Evolutionary conservation across 768 basidiomycete genomes (phyloP), one percentile per base, ranked within the genome.

Genomic region (Hypsizygus marmoreus): DNA sequence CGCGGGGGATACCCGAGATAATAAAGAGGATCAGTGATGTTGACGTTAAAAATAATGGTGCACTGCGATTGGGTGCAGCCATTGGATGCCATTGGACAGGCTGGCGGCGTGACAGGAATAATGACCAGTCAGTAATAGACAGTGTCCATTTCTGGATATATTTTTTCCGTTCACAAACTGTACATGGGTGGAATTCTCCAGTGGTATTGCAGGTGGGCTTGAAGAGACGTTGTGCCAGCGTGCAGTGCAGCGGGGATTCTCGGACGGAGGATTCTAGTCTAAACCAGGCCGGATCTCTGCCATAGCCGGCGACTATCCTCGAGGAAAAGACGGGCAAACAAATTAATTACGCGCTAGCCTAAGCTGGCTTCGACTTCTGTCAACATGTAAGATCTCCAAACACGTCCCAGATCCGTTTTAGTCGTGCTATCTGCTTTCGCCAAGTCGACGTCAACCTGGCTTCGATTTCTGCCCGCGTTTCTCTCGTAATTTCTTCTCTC

Each of bases 331-430:
- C n/a, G 23, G 36, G 34, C 53, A 51, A 55, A 55, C 50, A 51
- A 40, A 52, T 56, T 51, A 52, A 49, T 52, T 55, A 40, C 35
- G 10, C 40, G 17, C 5, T 11, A 30, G 40, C 23, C 40, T 39
- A 41, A 31, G 29, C 49, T 57, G 51, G 50, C 40, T 25, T 50
- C 49, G 30, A 55, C 51, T 43, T 40, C 43, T 42, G 43, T 46
- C 49, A 63, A 63, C 64, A 69, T 67, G 65, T 58, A 57, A 73
- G 67, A 71, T 72, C 65, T 67, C 58, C 49, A 26, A 37, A 49
- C 46, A 36, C 36, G 47, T 53, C 53, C 54, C 62, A 72, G 72
- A 73, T 74, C 73, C 71, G 69, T 58, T 68, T 65, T 51, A 63
- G 63, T 70, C 70, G 69, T 72, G 44, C 58, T 59, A 61, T 63